Evolutionary conservation across 495 filamentous ascomycete genomes (phyloP).

Genomic region (Xylaria cubensis): DNA sequence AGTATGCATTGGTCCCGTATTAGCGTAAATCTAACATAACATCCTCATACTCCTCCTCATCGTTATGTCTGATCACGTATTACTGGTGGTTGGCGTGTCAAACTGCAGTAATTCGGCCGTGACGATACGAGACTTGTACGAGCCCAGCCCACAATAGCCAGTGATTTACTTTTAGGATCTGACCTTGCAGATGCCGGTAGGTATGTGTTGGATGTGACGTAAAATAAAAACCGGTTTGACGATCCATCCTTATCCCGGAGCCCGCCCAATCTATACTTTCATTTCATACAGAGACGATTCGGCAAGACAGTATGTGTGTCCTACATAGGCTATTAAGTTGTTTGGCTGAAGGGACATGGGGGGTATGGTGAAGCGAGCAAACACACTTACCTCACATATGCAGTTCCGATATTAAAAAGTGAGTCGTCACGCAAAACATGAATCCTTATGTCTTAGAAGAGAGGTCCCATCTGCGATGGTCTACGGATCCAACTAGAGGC

Average conservation of each 20-base stretch:
- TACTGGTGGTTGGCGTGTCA: background rate
- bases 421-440: slow-evolving; percentile 7
- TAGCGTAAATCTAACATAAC: slow-evolving; percentile 9
- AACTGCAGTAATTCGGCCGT: background rate
- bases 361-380: slow-evolving; percentile 16
- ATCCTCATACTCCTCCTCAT: slow-evolving; percentile 11
- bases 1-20: slow-evolving; percentile 9
- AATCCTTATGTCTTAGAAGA: background rate
- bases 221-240: slow-evolving; percentile 20
- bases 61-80: slow-evolving; percentile 12
- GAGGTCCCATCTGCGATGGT: background rate
- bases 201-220: slow-evolving; percentile 17
- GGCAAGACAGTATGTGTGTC: slow-evolving; percentile 11
- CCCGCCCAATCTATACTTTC: slow-evolving; percentile 10
- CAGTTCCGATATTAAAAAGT: slow-evolving; percentile 5
- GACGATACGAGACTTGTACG: background rate
- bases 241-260: slow-evolving; percentile 9
- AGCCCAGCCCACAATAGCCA: slow-evolving; percentile 5
- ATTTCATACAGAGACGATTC: slow-evolving; percentile 16
- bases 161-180: slow-evolving; percentile 4
- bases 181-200: slow-evolving; percentile 12
- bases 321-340: slow-evolving; percentile 10
- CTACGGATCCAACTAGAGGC: background rate
- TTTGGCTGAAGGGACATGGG: slow-evolving; percentile 2
- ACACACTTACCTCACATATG: slow-evolving; percentile 3